A percentile compares a stretch with the other conserved stretches of the same genome.
Evolutionary conservation across 2,329 filamentous ascomycete species (phyloP).

Genomic region (Aspergillus hortae): DNA sequence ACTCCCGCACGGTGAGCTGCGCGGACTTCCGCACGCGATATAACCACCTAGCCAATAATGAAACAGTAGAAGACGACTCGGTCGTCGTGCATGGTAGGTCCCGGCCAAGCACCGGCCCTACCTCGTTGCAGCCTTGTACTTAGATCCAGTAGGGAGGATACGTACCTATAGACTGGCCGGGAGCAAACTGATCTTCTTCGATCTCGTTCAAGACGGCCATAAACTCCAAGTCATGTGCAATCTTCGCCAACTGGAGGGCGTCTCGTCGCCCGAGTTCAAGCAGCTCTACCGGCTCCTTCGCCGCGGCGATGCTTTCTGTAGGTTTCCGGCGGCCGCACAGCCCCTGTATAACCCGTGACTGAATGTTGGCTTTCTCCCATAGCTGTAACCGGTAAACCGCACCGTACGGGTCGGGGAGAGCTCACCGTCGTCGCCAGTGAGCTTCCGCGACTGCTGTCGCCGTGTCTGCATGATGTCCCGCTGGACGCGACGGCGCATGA

Average conservation of each 20-base stretch:
- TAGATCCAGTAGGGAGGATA: constrained; percentile 64
- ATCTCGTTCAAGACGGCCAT: constrained; percentile 69
- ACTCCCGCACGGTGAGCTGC: constrained; percentile 29
- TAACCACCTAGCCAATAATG: constrained; percentile 32
- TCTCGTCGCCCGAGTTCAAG: constrained; percentile 49
- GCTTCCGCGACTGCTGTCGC: constrained; percentile 70
- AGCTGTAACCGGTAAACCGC: constrained; percentile 69
- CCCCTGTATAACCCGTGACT: no score
- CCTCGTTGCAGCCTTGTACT: constrained; percentile 27
- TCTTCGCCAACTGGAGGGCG: constrained; percentile 45
- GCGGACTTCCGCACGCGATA: constrained; percentile 38
- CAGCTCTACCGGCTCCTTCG: constrained; percentile 64
- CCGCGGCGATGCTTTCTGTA: constrained; percentile 81
- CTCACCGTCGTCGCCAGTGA: constrained; percentile 67
- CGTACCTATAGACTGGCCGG: constrained; percentile 67
- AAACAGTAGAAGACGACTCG: constrained; percentile 37
- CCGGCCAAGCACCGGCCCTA: constrained; percentile 15
- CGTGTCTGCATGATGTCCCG: constrained; percentile 76
- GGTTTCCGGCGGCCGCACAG: constrained; percentile 33
- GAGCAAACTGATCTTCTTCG: constrained; percentile 78
- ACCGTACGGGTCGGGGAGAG: constrained; percentile 68
- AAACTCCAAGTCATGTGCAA: constrained; percentile 75
- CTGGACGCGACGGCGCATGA: constrained; percentile 66
- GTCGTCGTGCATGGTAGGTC: constrained; percentile 44
- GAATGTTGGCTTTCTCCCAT: constrained; percentile 6